Conservation (phyloP, 441 rosid species). For the Corymbia calophylla region DNA sequence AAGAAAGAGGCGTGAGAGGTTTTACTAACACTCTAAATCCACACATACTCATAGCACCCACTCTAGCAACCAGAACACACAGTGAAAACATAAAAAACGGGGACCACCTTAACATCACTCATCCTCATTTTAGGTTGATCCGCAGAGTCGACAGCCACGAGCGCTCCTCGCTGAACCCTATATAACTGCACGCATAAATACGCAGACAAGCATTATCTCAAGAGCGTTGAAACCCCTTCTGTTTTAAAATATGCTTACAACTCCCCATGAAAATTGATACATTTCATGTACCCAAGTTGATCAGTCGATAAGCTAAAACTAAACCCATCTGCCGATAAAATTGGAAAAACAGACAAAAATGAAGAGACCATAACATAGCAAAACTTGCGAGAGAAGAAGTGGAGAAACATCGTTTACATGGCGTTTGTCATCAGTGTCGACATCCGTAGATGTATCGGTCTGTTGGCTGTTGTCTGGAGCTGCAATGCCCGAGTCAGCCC, state of each 20-base stretch:
- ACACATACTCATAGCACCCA: background rate
- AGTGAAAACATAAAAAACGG: background rate
- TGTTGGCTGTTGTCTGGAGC: conserved; percentile 69
- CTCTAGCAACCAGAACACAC: background rate
- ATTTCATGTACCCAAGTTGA: background rate
- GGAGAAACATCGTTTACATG: conserved; percentile 45
- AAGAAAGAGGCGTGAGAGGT: background rate
- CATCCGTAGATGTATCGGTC: conserved; percentile 95
- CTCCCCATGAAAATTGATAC: background rate
- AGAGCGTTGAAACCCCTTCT: background rate
- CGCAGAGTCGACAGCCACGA: conserved; percentile 43
- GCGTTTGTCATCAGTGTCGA: conserved; percentile 79
- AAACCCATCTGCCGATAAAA: background rate
- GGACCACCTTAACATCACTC: conserved; percentile 63
- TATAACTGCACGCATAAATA: background rate
- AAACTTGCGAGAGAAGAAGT: background rate
- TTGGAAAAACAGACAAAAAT: background rate
- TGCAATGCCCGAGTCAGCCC: conserved; percentile 85
- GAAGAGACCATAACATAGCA: background rate
- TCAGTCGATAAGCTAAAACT: background rate
- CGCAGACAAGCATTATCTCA: conserved; percentile 6
- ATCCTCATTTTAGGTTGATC: conserved; percentile 50
- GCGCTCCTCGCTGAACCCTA: conserved; percentile 35
- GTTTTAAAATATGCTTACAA: background rate
- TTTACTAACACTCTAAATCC: background rate